Percentiles rank a stretch among this genome's conserved stretches.
Evolutionary conservation across 495 filamentous ascomycete species (phyloP).

Genomic region (Terfezia claveryi): DNA sequence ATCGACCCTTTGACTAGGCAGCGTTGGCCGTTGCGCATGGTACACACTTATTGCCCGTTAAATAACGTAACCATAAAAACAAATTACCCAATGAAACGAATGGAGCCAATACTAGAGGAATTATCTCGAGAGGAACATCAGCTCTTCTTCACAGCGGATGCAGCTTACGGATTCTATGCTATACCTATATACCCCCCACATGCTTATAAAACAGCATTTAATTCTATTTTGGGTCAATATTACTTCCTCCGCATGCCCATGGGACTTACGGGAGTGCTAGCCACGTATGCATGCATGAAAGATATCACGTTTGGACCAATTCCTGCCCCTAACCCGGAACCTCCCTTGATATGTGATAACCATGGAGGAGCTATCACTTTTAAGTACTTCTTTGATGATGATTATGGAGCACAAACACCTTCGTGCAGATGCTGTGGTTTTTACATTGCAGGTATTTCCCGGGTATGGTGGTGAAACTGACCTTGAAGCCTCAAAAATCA

Average conservation of each 20-base stretch:
- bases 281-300: conserved; percentile 2
- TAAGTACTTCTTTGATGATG: conserved; percentile 6
- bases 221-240: conserved; percentile 1
- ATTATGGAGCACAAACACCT: background rate
- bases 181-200: too few relatives aligned
- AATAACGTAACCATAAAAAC: background rate
- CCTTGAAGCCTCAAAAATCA: background rate
- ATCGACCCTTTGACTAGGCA: background rate
- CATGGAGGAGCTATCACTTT: too few relatives aligned
- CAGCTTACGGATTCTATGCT: too few relatives aligned
- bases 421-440: background rate
- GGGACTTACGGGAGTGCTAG: background rate
- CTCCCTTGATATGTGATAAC: too few relatives aligned
- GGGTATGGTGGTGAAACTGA: background rate
- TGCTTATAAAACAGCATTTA: too few relatives aligned
- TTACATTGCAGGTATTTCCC: background rate
- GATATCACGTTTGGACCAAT: background rate
- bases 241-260: background rate
- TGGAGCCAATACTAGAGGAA: background rate
- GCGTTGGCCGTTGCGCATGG: background rate
- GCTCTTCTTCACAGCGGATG: background rate
- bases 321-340: background rate
- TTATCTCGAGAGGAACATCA: background rate
- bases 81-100: background rate
- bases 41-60: background rate